A percentile compares a stretch with the other conserved stretches of the same genome.
These are phyloP conservation scores for Alternaria sp. DNA, from an alignment of 2,329 filamentous ascomycete species.

Conservation along the genomic window DNA sequence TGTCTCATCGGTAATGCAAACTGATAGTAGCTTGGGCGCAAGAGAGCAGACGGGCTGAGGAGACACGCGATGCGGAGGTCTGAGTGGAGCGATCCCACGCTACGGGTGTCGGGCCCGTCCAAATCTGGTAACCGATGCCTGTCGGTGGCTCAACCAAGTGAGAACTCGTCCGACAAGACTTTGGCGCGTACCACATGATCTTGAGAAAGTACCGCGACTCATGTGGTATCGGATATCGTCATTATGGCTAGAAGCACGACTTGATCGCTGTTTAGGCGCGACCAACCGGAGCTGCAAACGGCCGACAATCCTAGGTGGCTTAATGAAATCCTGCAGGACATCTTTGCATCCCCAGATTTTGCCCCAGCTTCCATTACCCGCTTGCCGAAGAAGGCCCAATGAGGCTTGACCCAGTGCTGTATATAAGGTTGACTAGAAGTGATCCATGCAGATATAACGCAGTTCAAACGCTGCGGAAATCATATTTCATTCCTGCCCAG, in stretches of 20 bases:
- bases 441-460: too few relatives aligned
- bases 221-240: neutral
- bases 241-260: neutral
- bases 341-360: neutral
- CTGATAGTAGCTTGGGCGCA: neutral
- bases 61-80: neutral
- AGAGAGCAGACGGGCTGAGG: neutral
- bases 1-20: neutral
- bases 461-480: too few relatives aligned
- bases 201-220: neutral
- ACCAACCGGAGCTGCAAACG: neutral
- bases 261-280: neutral
- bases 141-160: neutral
- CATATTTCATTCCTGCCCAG: too few relatives aligned
- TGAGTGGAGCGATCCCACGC: neutral
- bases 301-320: neutral
- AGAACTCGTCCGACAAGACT: neutral
- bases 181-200: neutral
- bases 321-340: neutral
- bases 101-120: slow-evolving; percentile 6
- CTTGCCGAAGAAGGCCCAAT: too few relatives aligned
- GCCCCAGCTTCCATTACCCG: neutral
- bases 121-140: slow-evolving; percentile 6
- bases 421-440: too few relatives aligned
- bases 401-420: too few relatives aligned